Evolutionary conservation across 2,329 filamentous ascomycete genomes (phyloP).

Genomic region (Fusarium nisikadoi): DNA sequence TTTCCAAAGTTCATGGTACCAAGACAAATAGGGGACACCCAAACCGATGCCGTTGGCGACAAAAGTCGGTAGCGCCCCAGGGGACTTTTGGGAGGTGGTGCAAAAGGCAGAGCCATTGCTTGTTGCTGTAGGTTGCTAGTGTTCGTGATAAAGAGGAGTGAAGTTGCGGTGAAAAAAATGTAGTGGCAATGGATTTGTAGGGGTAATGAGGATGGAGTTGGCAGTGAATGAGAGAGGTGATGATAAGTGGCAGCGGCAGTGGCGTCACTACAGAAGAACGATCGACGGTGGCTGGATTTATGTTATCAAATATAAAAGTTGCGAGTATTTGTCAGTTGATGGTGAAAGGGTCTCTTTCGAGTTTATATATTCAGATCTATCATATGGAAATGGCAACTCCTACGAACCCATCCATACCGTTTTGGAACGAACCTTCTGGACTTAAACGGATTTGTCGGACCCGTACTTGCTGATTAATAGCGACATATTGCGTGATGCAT

Average conservation of each 20-base stretch:
- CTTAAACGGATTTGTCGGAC: not conserved
- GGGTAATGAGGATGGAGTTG: not conserved
- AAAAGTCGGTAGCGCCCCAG: constrained; percentile 74
- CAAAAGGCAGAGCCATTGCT: constrained; percentile 47
- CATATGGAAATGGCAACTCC: not conserved
- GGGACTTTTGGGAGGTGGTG: constrained; percentile 66
- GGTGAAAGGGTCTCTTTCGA: not conserved
- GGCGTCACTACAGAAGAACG: not conserved
- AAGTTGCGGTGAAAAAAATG: not conserved
- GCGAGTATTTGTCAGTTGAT: not conserved
- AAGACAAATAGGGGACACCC: constrained; percentile 74
- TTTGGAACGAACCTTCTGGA: constrained; percentile 10
- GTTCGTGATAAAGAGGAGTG: not conserved
- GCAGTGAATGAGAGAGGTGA: not conserved
- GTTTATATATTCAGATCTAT: not conserved
- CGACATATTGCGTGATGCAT: not conserved
- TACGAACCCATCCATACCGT: not conserved
- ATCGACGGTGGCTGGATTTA: not conserved
- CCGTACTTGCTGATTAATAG: not conserved
- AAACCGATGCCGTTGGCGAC: constrained; percentile 71
- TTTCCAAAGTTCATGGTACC: constrained; percentile 74
- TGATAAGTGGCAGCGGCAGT: not conserved
- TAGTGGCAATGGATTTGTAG: not conserved
- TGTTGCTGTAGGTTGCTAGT: not conserved
- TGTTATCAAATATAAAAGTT: not conserved